Evolutionary conservation across 306 rosid species (phyloP).

Genomic region (Corylus avellana): DNA sequence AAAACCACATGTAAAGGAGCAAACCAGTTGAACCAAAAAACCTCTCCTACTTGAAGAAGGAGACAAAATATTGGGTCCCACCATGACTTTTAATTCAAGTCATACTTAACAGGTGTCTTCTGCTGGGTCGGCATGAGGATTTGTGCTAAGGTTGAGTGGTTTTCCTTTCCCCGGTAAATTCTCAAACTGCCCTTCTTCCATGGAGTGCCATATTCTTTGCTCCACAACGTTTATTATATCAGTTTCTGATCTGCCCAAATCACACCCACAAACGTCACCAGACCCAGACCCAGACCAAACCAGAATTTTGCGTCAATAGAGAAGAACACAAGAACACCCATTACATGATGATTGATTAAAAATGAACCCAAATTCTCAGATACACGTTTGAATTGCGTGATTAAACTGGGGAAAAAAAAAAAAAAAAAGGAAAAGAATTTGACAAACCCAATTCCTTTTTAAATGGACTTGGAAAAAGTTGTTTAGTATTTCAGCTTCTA

Average conservation of each 20-base stretch:
- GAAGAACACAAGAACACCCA: background rate
- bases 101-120: too few relatives aligned
- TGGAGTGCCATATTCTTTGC: slow-evolving; percentile 93
- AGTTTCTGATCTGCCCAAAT: slow-evolving; percentile 76
- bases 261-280: background rate
- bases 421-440: background rate
- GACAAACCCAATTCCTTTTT: background rate
- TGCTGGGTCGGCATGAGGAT: slow-evolving; percentile 94
- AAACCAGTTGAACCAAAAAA: too few relatives aligned
- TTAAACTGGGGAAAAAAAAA: background rate
- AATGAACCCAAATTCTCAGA: background rate
- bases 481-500: too few relatives aligned
- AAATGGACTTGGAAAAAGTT: too few relatives aligned
- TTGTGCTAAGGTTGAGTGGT: slow-evolving; percentile 62
- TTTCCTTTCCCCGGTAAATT: slow-evolving; percentile 92
- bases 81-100: too few relatives aligned
- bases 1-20: too few relatives aligned
- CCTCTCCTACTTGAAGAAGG: too few relatives aligned
- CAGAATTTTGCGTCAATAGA: background rate
- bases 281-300: background rate
- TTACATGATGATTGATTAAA: background rate
- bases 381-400: background rate
- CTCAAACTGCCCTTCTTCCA: slow-evolving; percentile 93
- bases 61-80: too few relatives aligned
- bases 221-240: slow-evolving; percentile 83